Conservation (phyloP, 2,329 filamentous ascomycete genomes). For the Phialophora verrucosa region DNA sequence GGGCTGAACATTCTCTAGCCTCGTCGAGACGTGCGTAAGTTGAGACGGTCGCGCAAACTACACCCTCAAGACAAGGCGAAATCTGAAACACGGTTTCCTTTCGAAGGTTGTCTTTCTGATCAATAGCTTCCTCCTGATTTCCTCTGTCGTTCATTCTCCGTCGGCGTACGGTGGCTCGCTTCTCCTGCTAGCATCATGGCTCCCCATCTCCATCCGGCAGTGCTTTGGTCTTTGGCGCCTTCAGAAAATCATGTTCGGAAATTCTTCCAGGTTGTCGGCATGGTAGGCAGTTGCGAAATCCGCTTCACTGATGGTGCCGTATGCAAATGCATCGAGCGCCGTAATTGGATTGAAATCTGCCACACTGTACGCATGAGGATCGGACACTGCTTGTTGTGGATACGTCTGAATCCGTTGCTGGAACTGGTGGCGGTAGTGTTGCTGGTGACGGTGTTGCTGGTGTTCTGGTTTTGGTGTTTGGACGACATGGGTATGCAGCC, state of each 20-base stretch:
- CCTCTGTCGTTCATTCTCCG: background rate
- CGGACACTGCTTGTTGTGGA: constrained; percentile 5
- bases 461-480: constrained; percentile 5
- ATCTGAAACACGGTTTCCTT: background rate
- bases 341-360: constrained; percentile 25
- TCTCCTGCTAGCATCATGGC: background rate
- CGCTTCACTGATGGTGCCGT: constrained; percentile 29
- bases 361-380: constrained; percentile 26
- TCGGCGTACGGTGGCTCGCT: background rate
- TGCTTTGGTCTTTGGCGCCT: background rate
- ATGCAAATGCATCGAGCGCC: constrained; percentile 33
- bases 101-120: background rate
- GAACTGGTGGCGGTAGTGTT: constrained; percentile 4
- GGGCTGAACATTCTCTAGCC: background rate
- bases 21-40: background rate
- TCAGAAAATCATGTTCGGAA: constrained; percentile 30
- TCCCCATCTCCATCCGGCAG: background rate
- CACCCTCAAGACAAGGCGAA: background rate
- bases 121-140: background rate
- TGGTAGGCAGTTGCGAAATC: constrained; percentile 32
- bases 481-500: constrained; percentile 9
- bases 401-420: background rate
- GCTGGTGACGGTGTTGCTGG: background rate
- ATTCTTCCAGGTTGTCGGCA: constrained; percentile 24
- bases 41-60: background rate